Conservation (phyloP, 495 filamentous ascomycete species). For the Poronia punctata region DNA sequence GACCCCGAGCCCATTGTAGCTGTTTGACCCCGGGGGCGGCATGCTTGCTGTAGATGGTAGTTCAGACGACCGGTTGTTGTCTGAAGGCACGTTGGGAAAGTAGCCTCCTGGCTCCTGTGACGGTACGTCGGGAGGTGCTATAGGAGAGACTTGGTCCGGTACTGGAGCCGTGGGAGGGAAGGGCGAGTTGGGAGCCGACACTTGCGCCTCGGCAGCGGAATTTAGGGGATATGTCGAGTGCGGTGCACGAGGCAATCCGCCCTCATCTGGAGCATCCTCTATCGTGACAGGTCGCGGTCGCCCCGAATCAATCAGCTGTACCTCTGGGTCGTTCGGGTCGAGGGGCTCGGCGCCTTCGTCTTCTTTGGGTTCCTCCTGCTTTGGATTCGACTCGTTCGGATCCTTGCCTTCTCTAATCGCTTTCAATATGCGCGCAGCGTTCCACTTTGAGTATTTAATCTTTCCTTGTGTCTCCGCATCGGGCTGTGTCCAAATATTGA, state of each 20-base stretch:
- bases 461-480: slow-evolving; percentile 76
- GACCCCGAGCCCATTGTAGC: slow-evolving; percentile 6
- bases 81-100: slow-evolving; percentile 15
- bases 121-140: slow-evolving; percentile 25
- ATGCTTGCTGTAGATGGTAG: slow-evolving; percentile 21
- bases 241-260: slow-evolving; percentile 24
- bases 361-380: slow-evolving; percentile 23
- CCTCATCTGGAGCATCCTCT: slow-evolving; percentile 46
- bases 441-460: slow-evolving; percentile 94
- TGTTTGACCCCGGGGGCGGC: slow-evolving; percentile 16
- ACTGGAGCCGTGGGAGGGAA: slow-evolving; percentile 23
- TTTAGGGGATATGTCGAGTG: slow-evolving; percentile 30
- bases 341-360: slow-evolving; percentile 44
- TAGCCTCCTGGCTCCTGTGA: slow-evolving; percentile 22
- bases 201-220: slow-evolving; percentile 26
- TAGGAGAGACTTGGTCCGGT: slow-evolving; percentile 30
- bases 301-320: slow-evolving; percentile 43
- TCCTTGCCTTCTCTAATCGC: slow-evolving; percentile 88
- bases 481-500: slow-evolving; percentile 69
- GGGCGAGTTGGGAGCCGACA: slow-evolving; percentile 36
- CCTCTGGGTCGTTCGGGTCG: slow-evolving; percentile 56
- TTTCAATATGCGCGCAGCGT: slow-evolving; percentile 83
- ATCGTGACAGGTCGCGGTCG: slow-evolving; percentile 51
- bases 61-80: slow-evolving; percentile 13
- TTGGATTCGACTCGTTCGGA: slow-evolving; percentile 84